A percentile compares a stretch with the other conserved stretches of the same genome.
Evolutionary conservation across 768 basidiomycete species (phyloP).

Genomic region (Tulasnella sp.): DNA sequence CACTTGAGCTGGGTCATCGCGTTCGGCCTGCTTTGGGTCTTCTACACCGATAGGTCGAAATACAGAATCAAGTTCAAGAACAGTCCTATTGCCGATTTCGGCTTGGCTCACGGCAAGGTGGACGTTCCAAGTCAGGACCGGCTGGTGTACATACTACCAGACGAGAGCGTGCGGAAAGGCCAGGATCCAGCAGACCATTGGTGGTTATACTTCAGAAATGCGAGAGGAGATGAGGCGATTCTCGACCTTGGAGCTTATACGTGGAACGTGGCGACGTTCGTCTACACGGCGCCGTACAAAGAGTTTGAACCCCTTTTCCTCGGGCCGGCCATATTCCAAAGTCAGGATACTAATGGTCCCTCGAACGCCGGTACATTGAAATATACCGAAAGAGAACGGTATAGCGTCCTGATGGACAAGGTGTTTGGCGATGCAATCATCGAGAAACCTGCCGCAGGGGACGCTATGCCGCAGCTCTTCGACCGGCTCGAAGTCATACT

Average conservation of each 20-base stretch:
- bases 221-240: slow-evolving; percentile 18
- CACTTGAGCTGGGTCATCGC: not conserved
- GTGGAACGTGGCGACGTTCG: not conserved
- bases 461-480: not conserved
- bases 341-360: not conserved
- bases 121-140: not conserved
- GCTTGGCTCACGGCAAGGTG: slow-evolving; percentile 8
- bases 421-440: not conserved
- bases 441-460: not conserved
- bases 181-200: slow-evolving; percentile 24
- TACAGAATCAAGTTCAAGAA: slow-evolving; percentile 5
- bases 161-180: slow-evolving; percentile 1
- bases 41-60: slow-evolving; percentile 1
- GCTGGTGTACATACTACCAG: slow-evolving; percentile 13
- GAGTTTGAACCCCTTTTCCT: not conserved
- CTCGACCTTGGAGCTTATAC: slow-evolving; percentile 20
- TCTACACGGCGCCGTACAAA: not conserved
- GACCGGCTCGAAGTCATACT: not conserved
- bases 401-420: not conserved
- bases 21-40: slow-evolving; percentile 3
- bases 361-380: not conserved
- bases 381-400: not conserved
- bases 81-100: not conserved
- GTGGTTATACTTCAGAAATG: slow-evolving; percentile 23
- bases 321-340: not conserved